A percentile compares a stretch with the other conserved stretches of the same genome.
phyloP scores from a whole-genome alignment of 805 yeast species.

The Saturnispora dispora region DNA sequence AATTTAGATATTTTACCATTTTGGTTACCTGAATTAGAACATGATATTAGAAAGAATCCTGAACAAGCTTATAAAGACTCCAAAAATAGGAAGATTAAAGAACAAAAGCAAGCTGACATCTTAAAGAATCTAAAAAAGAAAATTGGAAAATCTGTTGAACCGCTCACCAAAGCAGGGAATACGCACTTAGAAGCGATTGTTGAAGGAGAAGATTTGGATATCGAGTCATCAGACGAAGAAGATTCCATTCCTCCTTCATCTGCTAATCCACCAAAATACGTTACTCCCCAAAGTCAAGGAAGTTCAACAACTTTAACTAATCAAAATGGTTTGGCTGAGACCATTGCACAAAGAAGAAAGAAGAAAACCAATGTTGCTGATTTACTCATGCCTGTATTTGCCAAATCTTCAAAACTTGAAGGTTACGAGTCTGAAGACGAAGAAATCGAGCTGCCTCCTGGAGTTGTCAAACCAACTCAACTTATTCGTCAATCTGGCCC shows the following conservation, averaged over 20 bases:
- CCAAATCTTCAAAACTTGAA: constrained; percentile 26
- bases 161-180: constrained; percentile 17
- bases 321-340: constrained; percentile 2
- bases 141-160: constrained; percentile 34
- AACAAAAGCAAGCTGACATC: constrained; percentile 32
- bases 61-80: constrained; percentile 67
- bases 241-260: constrained; percentile 30
- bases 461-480: constrained; percentile 73
- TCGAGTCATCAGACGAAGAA: constrained; percentile 49
- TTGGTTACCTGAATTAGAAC: constrained; percentile 88
- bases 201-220: constrained; percentile 31
- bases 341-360: constrained; percentile 12
- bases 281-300: neutral
- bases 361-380: constrained; percentile 17
- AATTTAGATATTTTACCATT: constrained; percentile 83
- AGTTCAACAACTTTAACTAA: neutral
- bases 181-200: constrained; percentile 26
- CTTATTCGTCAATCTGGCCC: constrained; percentile 86
- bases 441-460: constrained; percentile 79
- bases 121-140: constrained; percentile 33
- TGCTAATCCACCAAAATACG: constrained; percentile 2
- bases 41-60: constrained; percentile 70
- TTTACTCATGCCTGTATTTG: constrained; percentile 26
- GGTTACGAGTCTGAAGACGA: constrained; percentile 72
- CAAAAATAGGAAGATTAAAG: constrained; percentile 41